phyloP scores from a whole-genome alignment of 768 basidiomycete genomes.

The Artomyces pyxidatus region DNA sequence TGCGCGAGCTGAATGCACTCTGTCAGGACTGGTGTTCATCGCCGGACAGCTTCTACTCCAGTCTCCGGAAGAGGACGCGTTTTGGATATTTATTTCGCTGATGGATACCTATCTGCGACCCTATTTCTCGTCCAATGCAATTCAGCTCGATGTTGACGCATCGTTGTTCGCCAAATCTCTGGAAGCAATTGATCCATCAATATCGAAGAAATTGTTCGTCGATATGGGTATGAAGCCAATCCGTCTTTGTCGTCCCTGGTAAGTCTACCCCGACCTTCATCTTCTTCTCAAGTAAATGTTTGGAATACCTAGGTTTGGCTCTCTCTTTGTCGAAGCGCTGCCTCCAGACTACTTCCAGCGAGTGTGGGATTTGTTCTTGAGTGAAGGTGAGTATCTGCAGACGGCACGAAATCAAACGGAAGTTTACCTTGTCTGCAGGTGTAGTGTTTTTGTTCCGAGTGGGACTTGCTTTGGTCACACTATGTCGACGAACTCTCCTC shows the following conservation, averaged over 20 bases:
- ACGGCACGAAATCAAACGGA: not conserved
- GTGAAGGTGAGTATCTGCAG: slow-evolving; percentile 51
- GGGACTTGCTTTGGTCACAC: slow-evolving; percentile 54
- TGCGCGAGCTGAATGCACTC: not conserved
- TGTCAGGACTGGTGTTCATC: slow-evolving; percentile 57
- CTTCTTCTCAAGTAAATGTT: no score
- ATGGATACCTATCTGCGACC: slow-evolving; percentile 81
- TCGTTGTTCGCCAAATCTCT: slow-evolving; percentile 61
- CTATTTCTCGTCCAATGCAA: slow-evolving; percentile 55
- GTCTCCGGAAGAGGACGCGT: slow-evolving; percentile 82
- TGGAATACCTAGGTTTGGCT: slow-evolving; percentile 57
- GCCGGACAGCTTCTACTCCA: slow-evolving; percentile 65
- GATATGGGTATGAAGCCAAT: slow-evolving; percentile 54
- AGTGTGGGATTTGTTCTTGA: slow-evolving; percentile 79
- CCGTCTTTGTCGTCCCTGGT: slow-evolving; percentile 61
- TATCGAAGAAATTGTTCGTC: slow-evolving; percentile 62
- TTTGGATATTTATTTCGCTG: slow-evolving; percentile 83
- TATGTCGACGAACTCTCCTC: slow-evolving; percentile 51
- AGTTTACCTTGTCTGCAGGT: slow-evolving; percentile 32
- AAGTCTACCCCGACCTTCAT: no score
- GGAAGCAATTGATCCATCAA: slow-evolving; percentile 47
- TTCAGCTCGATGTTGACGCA: slow-evolving; percentile 72
- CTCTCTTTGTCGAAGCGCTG: slow-evolving; percentile 60
- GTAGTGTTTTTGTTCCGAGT: slow-evolving; percentile 68
- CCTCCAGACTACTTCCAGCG: slow-evolving; percentile 60